phyloP scores from a whole-genome alignment of 2,329 filamentous ascomycete genomes.

The Ophiostoma montium region DNA sequence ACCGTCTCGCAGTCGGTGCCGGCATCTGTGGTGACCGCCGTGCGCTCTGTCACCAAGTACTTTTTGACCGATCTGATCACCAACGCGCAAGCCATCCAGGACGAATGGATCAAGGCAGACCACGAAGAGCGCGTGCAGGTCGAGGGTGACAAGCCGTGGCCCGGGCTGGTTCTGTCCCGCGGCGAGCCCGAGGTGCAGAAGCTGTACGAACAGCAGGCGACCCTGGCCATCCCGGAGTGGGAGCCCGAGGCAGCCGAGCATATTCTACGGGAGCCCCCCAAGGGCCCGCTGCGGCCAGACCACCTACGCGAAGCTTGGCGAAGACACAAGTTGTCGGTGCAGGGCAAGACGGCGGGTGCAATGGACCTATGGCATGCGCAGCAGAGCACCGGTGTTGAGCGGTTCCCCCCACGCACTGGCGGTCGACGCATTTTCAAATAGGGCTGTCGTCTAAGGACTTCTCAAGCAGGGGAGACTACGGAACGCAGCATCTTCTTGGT shows the following conservation, averaged over 20 bases:
- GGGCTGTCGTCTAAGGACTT: background rate
- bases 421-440: constrained; percentile 35
- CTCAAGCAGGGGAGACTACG: too few relatives aligned
- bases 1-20: constrained; percentile 70
- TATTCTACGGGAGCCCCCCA: constrained; percentile 23
- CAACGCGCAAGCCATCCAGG: constrained; percentile 53
- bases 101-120: constrained; percentile 49
- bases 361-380: constrained; percentile 48
- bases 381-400: constrained; percentile 42
- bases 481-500: too few relatives aligned
- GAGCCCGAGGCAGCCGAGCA: constrained; percentile 18
- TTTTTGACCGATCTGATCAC: constrained; percentile 68
- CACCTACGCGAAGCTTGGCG: constrained; percentile 61
- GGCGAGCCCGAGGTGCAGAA: constrained; percentile 18
- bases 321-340: constrained; percentile 48
- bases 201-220: constrained; percentile 21
- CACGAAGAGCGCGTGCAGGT: constrained; percentile 45
- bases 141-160: constrained; percentile 32
- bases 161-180: constrained; percentile 15
- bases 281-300: constrained; percentile 54
- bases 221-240: constrained; percentile 15
- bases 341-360: constrained; percentile 48
- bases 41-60: constrained; percentile 61
- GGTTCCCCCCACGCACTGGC: constrained; percentile 41
- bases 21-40: constrained; percentile 57